phyloP scores from a whole-genome alignment of 1,284 basidiomycete species.

The Cryptococcus sp. region DNA sequence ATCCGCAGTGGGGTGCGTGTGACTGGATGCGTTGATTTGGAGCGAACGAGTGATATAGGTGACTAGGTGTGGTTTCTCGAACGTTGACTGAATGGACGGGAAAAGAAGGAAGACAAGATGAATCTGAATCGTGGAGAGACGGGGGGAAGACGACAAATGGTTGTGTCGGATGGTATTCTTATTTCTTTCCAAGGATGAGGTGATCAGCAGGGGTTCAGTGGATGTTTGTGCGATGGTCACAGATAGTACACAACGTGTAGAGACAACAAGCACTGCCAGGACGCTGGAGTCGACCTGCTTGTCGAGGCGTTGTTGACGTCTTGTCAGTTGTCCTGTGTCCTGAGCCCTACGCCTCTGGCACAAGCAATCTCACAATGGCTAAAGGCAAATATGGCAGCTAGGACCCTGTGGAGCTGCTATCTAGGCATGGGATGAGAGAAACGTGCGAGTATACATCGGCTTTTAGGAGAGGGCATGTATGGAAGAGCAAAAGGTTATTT shows the following conservation, averaged over 20 bases:
- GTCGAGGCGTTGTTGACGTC: constrained; percentile 26
- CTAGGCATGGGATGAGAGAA: no score
- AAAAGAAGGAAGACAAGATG: background rate
- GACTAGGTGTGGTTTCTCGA: background rate
- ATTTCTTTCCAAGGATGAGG: background rate
- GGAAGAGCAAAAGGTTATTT: no score
- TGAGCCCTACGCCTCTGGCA: constrained; percentile 1
- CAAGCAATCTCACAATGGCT: no score
- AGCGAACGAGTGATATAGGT: background rate
- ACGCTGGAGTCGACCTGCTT: background rate
- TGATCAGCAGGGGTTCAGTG: background rate
- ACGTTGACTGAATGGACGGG: constrained; percentile 1
- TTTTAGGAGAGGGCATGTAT: no score
- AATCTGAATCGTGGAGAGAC: constrained; percentile 9
- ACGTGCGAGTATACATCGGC: no score
- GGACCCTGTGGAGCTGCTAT: no score
- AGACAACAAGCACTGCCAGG: background rate
- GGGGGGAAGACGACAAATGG: constrained; percentile 3
- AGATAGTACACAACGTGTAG: background rate
- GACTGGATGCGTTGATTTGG: background rate
- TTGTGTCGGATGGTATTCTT: constrained; percentile 8
- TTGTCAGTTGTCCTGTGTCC: background rate
- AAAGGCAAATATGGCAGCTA: no score
- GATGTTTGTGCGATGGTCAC: background rate
- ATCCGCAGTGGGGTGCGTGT: constrained; percentile 15